phyloP scores from a whole-genome alignment of 805 yeast genomes.

The Clavispora santaluciae region DNA sequence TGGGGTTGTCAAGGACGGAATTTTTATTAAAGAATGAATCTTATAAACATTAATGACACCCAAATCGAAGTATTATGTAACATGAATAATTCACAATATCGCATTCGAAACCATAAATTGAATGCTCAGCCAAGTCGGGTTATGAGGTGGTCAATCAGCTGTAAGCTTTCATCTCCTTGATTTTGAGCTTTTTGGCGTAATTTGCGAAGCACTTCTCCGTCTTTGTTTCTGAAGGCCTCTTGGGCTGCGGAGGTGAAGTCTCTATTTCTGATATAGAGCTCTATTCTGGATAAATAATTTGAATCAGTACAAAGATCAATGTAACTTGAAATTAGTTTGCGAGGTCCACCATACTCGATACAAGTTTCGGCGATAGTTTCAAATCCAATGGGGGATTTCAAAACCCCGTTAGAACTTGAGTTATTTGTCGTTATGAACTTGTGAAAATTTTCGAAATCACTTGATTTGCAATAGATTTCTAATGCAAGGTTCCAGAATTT shows the following conservation, averaged over 20 bases:
- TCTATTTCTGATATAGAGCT: conserved; percentile 48
- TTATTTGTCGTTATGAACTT: conserved; percentile 22
- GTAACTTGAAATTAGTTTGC: conserved; percentile 56
- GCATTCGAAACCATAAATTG: not conserved
- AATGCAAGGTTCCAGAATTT: conserved; percentile 54
- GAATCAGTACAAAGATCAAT: conserved; percentile 47
- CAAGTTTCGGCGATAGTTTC: conserved; percentile 57
- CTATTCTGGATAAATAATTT: conserved; percentile 42
- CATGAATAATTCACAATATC: not conserved
- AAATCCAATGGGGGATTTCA: conserved; percentile 68
- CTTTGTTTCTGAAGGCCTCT: conserved; percentile 44
- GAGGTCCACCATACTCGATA: conserved; percentile 45
- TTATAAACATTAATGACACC: too few relatives aligned
- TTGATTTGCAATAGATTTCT: conserved; percentile 40
- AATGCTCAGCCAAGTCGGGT: not conserved
- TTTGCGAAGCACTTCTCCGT: conserved; percentile 15
- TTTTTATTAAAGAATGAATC: not conserved
- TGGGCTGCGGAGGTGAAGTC: conserved; percentile 47
- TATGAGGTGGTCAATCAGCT: not conserved
- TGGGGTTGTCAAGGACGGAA: conserved; percentile 34
- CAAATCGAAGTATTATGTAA: not conserved
- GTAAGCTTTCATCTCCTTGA: conserved; percentile 6
- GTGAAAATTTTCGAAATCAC: conserved; percentile 52
- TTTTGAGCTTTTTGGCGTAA: conserved; percentile 2
- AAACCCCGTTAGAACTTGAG: conserved; percentile 16